Conservation (phyloP, 164 flowering plant species). For the Aristolochia fimbriata region DNA sequence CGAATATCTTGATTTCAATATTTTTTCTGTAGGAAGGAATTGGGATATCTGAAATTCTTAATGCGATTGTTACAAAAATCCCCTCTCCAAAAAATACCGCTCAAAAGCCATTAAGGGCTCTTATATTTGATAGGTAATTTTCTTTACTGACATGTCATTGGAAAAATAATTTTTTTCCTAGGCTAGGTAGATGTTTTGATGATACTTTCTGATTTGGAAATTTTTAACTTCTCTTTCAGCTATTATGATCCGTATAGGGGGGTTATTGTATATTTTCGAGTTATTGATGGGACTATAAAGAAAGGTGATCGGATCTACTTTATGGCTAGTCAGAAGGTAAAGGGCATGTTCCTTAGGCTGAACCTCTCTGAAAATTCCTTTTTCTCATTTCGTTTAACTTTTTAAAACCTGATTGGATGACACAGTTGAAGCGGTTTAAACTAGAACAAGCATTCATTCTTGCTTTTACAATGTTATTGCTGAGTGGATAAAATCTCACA, state of each 20-base stretch:
- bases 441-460: too few species aligned
- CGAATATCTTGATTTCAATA: neutral
- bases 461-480: too few species aligned
- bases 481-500: too few species aligned
- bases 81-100: constrained; percentile 75
- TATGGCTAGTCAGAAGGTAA: constrained; percentile 93
- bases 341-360: neutral
- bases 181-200: neutral
- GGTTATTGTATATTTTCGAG: constrained; percentile 89
- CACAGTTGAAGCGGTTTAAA: too few species aligned
- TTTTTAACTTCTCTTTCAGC: constrained; percentile 33
- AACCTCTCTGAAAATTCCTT: neutral
- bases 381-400: neutral
- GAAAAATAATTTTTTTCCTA: neutral
- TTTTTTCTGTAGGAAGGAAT: constrained; percentile 67
- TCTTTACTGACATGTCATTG: neutral
- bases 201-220: too few species aligned
- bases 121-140: constrained; percentile 88
- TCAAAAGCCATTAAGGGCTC: constrained; percentile 71
- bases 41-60: constrained; percentile 75
- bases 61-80: constrained; percentile 72
- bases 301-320: constrained; percentile 83
- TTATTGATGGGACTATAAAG: constrained; percentile 78
- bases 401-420: too few species aligned
- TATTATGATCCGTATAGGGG: constrained; percentile 96